phyloP scores from a whole-genome alignment of 1,139 yeast species.

The Debaryomyces udenii region DNA sequence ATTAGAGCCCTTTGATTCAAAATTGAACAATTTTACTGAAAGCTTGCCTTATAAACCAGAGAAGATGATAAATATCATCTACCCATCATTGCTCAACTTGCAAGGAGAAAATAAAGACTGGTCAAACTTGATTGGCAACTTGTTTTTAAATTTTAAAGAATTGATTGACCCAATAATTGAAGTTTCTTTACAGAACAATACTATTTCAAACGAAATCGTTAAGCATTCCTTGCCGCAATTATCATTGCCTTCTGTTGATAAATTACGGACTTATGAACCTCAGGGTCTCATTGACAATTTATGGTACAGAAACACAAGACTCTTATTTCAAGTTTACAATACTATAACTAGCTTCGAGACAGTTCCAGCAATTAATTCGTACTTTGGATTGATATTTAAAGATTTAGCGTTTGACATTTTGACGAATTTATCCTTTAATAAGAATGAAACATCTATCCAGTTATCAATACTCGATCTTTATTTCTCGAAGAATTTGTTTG shows the following conservation, averaged over 20 bases:
- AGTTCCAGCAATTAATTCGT: slow-evolving; percentile 67
- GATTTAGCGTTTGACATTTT: slow-evolving; percentile 78
- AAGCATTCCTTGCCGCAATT: slow-evolving; percentile 52
- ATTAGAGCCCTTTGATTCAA: slow-evolving; percentile 45
- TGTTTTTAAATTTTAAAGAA: slow-evolving; percentile 39
- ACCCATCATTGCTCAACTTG: slow-evolving; percentile 53
- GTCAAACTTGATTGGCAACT: slow-evolving; percentile 26
- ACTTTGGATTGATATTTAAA: slow-evolving; percentile 61
- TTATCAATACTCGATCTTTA: slow-evolving; percentile 74
- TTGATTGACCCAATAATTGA: slow-evolving; percentile 40
- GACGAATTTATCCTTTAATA: slow-evolving; percentile 82
- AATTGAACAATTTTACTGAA: slow-evolving; percentile 28
- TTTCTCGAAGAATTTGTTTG: slow-evolving; percentile 70
- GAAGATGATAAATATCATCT: slow-evolving; percentile 52
- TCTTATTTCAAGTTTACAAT: slow-evolving; percentile 67
- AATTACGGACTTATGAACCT: slow-evolving; percentile 33
- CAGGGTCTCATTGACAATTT: slow-evolving; percentile 39
- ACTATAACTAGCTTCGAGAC: slow-evolving; percentile 58
- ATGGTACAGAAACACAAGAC: slow-evolving; percentile 56
- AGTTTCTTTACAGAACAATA: slow-evolving; percentile 37
- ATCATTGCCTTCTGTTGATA: slow-evolving; percentile 48
- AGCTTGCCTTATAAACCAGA: slow-evolving; percentile 57
- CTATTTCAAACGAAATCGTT: slow-evolving; percentile 43
- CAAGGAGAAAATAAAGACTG: slow-evolving; percentile 33
- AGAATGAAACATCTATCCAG: slow-evolving; percentile 85